Evolutionary conservation across 768 basidiomycete species (phyloP).

Genomic region (Russula emetica): DNA sequence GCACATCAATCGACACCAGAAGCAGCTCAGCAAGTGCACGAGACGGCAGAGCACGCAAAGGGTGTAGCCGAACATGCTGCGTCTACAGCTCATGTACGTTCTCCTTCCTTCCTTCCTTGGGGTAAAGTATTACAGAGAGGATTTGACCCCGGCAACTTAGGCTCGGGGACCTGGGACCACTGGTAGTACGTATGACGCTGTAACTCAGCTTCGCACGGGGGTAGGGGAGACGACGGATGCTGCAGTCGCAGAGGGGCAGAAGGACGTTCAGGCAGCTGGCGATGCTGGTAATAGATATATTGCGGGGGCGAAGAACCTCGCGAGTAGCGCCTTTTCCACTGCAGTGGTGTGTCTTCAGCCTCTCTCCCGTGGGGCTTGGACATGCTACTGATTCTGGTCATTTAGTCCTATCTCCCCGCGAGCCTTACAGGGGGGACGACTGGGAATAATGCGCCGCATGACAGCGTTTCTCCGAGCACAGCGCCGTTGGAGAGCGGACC

Average conservation of each 20-base stretch:
- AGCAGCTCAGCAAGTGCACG: slow-evolving; percentile 44
- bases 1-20: slow-evolving; percentile 43
- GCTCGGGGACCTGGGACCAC: slow-evolving; percentile 17
- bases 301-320: slow-evolving; percentile 51
- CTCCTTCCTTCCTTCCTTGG: neutral
- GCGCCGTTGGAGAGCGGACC: slow-evolving; percentile 7
- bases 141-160: neutral
- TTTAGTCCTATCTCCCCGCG: slow-evolving; percentile 24
- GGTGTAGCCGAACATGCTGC: slow-evolving; percentile 51
- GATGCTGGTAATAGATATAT: slow-evolving; percentile 47
- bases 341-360: slow-evolving; percentile 39
- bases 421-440: slow-evolving; percentile 24
- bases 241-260: slow-evolving; percentile 55
- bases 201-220: slow-evolving; percentile 33
- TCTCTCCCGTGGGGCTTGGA: neutral
- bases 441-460: slow-evolving; percentile 15
- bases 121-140: neutral
- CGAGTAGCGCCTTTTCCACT: slow-evolving; percentile 41
- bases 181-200: slow-evolving; percentile 23
- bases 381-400: neutral
- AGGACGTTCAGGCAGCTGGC: slow-evolving; percentile 46
- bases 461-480: neutral
- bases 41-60: slow-evolving; percentile 44
- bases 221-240: slow-evolving; percentile 41
- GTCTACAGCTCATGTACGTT: slow-evolving; percentile 46